Evolutionary conservation across 305 asterid genomes (phyloP), one percentile per base, ranked within the genome.

Genomic region (Vinca major): DNA sequence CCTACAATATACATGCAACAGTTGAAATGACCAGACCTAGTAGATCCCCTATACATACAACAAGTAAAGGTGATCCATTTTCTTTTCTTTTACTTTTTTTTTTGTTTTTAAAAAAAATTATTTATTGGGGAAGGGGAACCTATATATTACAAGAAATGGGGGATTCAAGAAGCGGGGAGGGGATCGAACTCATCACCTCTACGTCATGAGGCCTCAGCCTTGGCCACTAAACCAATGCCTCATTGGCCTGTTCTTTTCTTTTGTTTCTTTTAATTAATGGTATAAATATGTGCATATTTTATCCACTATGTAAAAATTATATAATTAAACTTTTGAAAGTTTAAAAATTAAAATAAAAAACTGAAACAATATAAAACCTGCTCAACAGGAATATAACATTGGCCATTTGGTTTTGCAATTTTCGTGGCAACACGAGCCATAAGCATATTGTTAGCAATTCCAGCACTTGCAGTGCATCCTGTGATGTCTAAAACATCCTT

Each of bases 381-480:
- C 77, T 86, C 97, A 43, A 79, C 77, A 75, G 96, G 89, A 74
- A 93, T 86, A 76, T 79, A 84, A 76, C 83, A 89, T 77, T 88
- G 92, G 64, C 99, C 97, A 80, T 89, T 84, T 33, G 99, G 97
- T 81, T 93, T 93, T 62, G 99, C 96, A 78, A 81, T 84, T 84
- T 80, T 88, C 37, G 99, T 93, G 72, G 97, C 99, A 77, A 93
- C 96, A 63, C 96, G 95, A 16, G 97, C 95, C 89, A 93, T 80
- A 65, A 93, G 97, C 96, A 91, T 93, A 84, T 89, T 93, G 69
- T 86, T 88, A 53, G 96, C 88, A 73, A 93, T 89, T 69, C 99
- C 99, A 61, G 89, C 97, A 85, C 99, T 93, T 49, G 95, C 99
- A 68, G 88, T 84, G 81, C 99, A 93, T 77, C 96, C 90, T 68